These are phyloP conservation scores for Musa balbisiana DNA, from an alignment of 202 grass and related monocot species.

Conservation along the genomic window DNA sequence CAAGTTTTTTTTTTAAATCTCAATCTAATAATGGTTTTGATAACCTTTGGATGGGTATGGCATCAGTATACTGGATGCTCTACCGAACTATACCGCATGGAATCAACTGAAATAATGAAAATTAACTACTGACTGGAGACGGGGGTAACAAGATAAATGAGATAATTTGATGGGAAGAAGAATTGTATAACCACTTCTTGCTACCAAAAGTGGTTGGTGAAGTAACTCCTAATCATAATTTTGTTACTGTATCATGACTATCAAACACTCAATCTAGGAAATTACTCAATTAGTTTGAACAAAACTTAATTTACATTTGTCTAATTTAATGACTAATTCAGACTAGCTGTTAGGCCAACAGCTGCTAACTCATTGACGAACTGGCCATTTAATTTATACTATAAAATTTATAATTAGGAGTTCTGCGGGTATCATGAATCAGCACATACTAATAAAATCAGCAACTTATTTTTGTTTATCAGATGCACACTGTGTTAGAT, in stretches of 20 bases:
- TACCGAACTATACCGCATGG: too few species aligned
- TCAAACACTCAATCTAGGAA: too few species aligned
- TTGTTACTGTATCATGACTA: too few species aligned
- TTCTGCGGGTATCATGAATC: neutral
- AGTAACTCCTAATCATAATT: neutral
- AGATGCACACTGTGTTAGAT: neutral
- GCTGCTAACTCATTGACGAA: neutral
- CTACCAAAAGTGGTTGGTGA: neutral
- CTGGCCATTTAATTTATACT: neutral
- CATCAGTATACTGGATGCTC: too few species aligned
- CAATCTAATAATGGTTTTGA: too few species aligned
- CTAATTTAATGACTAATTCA: neutral
- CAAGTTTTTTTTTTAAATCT: too few species aligned
- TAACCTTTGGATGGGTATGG: too few species aligned
- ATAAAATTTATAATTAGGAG: neutral
- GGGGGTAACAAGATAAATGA: too few species aligned
- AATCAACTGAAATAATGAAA: too few species aligned
- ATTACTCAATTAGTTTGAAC: neutral
- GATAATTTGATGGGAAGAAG: too few species aligned
- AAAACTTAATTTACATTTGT: neutral
- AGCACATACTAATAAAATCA: neutral
- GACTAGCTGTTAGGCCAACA: neutral
- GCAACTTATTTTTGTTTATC: neutral
- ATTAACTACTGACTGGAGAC: too few species aligned
- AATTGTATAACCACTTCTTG: too few species aligned